Base-by-base conservation (phyloP, 768 basidiomycete genomes). In the Leccinum truebloodii region DNA sequence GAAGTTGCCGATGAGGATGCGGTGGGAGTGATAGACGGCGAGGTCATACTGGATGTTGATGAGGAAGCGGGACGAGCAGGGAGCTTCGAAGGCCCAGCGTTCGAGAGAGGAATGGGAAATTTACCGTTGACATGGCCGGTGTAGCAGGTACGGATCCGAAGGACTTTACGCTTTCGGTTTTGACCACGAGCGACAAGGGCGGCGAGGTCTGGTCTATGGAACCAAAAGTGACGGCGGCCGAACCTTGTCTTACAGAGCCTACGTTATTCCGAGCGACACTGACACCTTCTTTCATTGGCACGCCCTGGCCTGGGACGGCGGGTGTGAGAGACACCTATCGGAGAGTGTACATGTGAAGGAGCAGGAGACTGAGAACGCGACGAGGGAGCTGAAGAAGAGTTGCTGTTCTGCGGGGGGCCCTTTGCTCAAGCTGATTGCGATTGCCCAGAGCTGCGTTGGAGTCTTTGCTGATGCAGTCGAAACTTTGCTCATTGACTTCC, bases 371-470 rank as follows among this genome's bases (percentile, higher is more conserved):
- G 88, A 52, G 92, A 87, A 75, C 90, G 87, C 60, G 89, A 81
- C 62, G 87, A 82, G 59, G 88, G 73, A 56, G 77, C 75, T 60
- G 26, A 26, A 26, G 78, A 77, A 57, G 86, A 74, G 13, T 59
- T 72, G 62, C 67, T 78, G 65, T 75, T 82, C 78, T 83, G 82
- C 58, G 94, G 92, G 54, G 93, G 93, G 75, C 93, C 92, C 83
- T 78, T 89, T 78, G 90, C 80, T 93, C 94, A 96, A 81, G 92
- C 93, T 78, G 92, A 93, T 82, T 86, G 85, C 81, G 82, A 75
- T 75, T 88, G 79, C 28, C 28, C 28, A 28, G 80, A 88, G 86
- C 83, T 81, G 85, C 79, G 85, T 75, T 77, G 83, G 83, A 80
- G 79, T 87, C 85, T 87, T 88, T 79, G 79, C 79, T 76, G 89